Base-by-base conservation (phyloP, 257 asterid genomes). In the Haberlea rhodopensis region DNA sequence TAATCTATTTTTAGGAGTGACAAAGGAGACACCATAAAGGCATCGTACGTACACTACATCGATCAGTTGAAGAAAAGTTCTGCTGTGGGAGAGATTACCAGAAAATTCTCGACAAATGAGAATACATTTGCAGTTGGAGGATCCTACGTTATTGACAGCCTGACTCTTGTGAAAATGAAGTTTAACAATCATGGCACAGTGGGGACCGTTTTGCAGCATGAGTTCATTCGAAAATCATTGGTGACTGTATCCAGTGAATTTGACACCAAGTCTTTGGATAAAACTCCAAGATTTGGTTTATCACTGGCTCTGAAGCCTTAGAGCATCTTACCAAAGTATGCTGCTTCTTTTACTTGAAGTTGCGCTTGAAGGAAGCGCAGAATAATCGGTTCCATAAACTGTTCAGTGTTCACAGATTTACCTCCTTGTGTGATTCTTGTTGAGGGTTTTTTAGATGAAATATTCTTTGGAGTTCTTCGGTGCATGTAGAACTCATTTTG, bases 91-190 rank as follows among this genome's bases (percentile, higher is more conserved):
- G 88, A 84, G 76, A 78, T 84, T 6, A 37, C 80, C 8, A 71
- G 95, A 68, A 80, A 74, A 58, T 83, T 86, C 83, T 86, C 95
- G 27, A 76, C 89, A 21, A 86, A 86, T 19, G 91, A 87, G 82
- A 84, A 80, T 73, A 80, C 79, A 11, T 72, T 84, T 24, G 80
- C 94, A 0, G 84, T 82, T 28, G 91, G 95, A 62, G 95, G 95
- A 9, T 73, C 95, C 15, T 82, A 66, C 26, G 84, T 82, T 24
- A 71, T 82, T 29, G 87, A 84, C 58, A 46, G 52, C 66, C 79
- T 81, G 57, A 82, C 87, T n/a, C 82, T 76, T 8, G 69, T 86
- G 77, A 86, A 86, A 69, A 22, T 81, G 72, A 86, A 82, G 87
- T 84, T 86, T 27, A 80, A 86, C 61, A 86, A 84, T 54, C 85